Conservation (phyloP, 139 green algal species). For the Chlamydomonas eustigma region DNA sequence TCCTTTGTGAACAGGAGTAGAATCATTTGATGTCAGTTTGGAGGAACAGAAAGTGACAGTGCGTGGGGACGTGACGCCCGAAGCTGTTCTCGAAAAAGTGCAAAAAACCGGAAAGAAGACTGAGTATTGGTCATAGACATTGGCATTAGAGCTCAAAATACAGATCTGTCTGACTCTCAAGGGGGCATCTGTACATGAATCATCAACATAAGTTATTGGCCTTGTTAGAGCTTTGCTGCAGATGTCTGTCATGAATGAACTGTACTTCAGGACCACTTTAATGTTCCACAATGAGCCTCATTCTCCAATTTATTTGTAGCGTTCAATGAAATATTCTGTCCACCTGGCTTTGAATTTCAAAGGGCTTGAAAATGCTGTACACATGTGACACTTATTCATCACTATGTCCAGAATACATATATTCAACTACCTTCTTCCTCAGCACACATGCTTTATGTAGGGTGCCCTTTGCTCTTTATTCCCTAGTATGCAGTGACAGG, state of each 20-base stretch:
- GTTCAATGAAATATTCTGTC: too few relatives aligned
- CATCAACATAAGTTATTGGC: not conserved
- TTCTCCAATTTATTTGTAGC: not conserved
- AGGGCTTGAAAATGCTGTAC: too few relatives aligned
- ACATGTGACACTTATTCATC: too few relatives aligned
- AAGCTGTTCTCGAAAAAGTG: slow-evolving; percentile 62
- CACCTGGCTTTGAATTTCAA: too few relatives aligned
- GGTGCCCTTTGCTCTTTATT: too few relatives aligned
- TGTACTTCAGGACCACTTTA: not conserved
- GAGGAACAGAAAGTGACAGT: slow-evolving; percentile 62
- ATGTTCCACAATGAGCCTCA: not conserved
- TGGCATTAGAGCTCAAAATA: not conserved
- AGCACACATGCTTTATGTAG: too few relatives aligned
- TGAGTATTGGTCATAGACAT: slow-evolving; percentile 8
- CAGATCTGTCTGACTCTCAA: not conserved
- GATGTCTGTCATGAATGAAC: not conserved
- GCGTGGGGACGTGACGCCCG: slow-evolving; percentile 48
- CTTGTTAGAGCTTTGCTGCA: too few relatives aligned
- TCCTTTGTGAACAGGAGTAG: slow-evolving; percentile 46
- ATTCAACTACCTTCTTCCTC: too few relatives aligned
- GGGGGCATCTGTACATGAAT: not conserved
- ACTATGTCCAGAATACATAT: too few relatives aligned
- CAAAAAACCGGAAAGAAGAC: slow-evolving; percentile 52
- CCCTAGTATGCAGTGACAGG: too few relatives aligned
- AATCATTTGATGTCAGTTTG: slow-evolving; percentile 58